phyloP scores from a whole-genome alignment of 192 early-diverging fungal genomes.

The Globomyces pollinis-pini region DNA sequence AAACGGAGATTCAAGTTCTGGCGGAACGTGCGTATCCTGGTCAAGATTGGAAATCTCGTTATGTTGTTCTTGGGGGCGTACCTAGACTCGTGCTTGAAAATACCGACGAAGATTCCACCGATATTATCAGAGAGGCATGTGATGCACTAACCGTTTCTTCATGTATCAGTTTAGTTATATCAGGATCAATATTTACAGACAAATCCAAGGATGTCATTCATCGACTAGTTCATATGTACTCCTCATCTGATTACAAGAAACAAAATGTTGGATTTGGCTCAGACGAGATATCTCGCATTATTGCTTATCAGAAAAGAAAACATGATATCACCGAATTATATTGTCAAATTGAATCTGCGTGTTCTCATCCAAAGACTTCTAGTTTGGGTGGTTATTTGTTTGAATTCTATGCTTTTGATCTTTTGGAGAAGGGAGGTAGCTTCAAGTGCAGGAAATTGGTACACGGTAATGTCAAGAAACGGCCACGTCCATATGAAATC shows the following conservation, averaged over 20 bases:
- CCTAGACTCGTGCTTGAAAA: conserved; percentile 12
- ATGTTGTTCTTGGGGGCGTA: conserved; percentile 7
- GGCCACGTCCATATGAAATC: background rate
- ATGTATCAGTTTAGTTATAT: conserved; percentile 7
- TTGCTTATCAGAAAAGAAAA: conserved; percentile 1
- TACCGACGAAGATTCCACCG: background rate
- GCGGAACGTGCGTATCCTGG: conserved; percentile 5
- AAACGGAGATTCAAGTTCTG: conserved; percentile 4
- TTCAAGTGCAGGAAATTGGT: conserved; percentile 13
- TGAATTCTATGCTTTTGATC: conserved; percentile 13
- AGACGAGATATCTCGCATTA: background rate
- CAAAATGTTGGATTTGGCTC: conserved; percentile 13
- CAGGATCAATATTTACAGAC: conserved; percentile 6
- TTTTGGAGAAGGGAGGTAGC: conserved; percentile 10
- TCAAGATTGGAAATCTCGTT: conserved; percentile 2
- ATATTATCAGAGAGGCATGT: conserved; percentile 7
- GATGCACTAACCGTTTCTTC: background rate
- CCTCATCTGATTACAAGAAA: conserved; percentile 5
- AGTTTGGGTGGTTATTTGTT: conserved; percentile 14
- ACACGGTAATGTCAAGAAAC: conserved; percentile 10
- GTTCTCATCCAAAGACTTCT: conserved; percentile 10
- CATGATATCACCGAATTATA: conserved; percentile 7
- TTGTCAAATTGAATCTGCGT: background rate
- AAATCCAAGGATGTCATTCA: conserved; percentile 15
- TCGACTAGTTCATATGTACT: conserved; percentile 8